Base-by-base conservation (phyloP, 352 stramenopile genomes). In the Phytophthora multivora region DNA sequence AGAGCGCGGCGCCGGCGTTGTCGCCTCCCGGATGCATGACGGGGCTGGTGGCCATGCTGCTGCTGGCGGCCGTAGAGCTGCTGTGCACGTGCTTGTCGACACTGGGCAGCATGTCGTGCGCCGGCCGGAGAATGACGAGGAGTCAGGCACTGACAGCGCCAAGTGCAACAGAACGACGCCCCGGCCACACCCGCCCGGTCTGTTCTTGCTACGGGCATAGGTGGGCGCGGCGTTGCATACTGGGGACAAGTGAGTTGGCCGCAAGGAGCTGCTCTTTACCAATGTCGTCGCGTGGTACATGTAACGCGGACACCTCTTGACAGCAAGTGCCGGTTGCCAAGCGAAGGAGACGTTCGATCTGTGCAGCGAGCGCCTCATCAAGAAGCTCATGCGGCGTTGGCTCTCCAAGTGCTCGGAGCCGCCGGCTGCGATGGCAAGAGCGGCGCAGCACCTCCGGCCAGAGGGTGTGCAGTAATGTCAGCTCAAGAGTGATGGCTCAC, bases 1-100 rank as follows among this genome's bases (percentile, higher is more conserved):
- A 90, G 1, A 90, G 69, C 39, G 71, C 46, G 38, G 57, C 60
- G 30, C 71, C 69, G 16, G 36, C 41, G 8, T 80, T 71, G 45
- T 88, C 66, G 18, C 56, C 59, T 16, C 53, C 30, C 12, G 33
- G 30, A 41, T 19, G 61, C 33, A 58, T 54, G 41, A 21, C 47
- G 45, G 58, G 51, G 41, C 63, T 71, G 12, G 26, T 28, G 19
- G 49, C 23, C 46, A 54, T 54, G 43, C 51, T 66, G 45, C 57
- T 63, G 35, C 58, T 59, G 15, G 46, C 42, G 26, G 52, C 33
- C 19, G 51, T 66, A 8, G 53, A 64, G 58, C 25, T 65, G 60
- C 51, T 66, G 55, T 56, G 55, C 28, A 55, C 31, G 52, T 67
- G 42, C 41, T 57, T 66, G 25, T 70, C 43, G 25, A 15, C 54